Conservation (phyloP, 257 asterid genomes). For the Solanum verrucosum region DNA sequence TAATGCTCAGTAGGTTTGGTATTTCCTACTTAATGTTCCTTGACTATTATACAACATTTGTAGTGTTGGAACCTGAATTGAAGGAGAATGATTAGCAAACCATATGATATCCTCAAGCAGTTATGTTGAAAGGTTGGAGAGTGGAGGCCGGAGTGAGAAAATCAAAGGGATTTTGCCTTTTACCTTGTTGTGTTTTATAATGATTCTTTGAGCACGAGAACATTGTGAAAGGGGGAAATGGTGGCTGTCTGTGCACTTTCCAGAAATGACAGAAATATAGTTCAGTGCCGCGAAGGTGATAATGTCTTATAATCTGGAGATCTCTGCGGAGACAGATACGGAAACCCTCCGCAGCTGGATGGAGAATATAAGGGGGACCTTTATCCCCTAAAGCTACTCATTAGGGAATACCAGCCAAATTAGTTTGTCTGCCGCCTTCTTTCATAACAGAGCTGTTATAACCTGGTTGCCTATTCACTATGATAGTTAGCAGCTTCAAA, state of each 20-base stretch:
- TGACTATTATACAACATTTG: background rate
- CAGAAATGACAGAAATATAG: background rate
- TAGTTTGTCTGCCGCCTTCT: too few species aligned
- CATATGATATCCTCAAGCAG: background rate
- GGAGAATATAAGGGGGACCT: too few species aligned
- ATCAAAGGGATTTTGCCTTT: background rate
- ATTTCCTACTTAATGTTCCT: background rate
- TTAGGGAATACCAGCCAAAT: too few species aligned
- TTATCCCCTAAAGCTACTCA: too few species aligned
- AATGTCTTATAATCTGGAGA: background rate
- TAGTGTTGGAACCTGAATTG: background rate
- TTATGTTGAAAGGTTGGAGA: background rate
- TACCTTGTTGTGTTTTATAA: background rate
- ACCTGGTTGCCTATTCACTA: background rate
- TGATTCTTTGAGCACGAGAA: background rate
- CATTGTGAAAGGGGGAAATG: background rate
- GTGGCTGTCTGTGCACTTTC: background rate
- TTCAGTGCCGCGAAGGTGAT: background rate
- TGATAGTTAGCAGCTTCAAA: background rate
- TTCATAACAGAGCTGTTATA: background rate
- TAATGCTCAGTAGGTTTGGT: background rate
- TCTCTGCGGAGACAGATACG: background rate
- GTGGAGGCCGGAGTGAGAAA: background rate
- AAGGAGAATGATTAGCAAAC: background rate
- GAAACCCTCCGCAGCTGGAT: background rate